phyloP scores from a whole-genome alignment of 2,329 filamentous ascomycete species.

The Fusarium sp. region DNA sequence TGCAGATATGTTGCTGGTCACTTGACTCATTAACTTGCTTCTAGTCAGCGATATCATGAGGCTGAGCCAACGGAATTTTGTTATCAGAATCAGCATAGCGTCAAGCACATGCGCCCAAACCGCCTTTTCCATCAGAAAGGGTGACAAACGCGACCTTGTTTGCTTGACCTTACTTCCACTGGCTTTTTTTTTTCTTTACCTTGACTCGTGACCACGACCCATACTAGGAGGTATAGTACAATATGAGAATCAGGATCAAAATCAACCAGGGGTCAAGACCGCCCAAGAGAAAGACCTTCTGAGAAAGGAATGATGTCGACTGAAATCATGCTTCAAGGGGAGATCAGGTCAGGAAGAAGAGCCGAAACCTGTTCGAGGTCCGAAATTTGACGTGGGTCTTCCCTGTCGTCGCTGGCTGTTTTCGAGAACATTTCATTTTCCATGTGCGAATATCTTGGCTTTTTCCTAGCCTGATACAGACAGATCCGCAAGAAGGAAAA shows the following conservation, averaged over 20 bases:
- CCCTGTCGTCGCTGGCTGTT: constrained; percentile 1
- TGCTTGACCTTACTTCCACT: neutral
- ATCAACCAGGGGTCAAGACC: constrained; percentile 15
- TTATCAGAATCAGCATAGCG: constrained; percentile 23
- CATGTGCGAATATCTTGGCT: constrained; percentile 8
- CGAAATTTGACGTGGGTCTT: constrained; percentile 40
- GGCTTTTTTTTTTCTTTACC: constrained; percentile 4
- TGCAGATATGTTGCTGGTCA: constrained; percentile 29
- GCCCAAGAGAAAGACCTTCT: constrained; percentile 31
- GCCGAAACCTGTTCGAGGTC: constrained; percentile 39
- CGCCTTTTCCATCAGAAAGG: constrained; percentile 14
- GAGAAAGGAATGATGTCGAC: constrained; percentile 34
- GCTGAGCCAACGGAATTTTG: constrained; percentile 16
- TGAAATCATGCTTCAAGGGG: constrained; percentile 25
- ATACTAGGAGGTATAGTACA: constrained; percentile 18
- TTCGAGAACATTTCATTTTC: constrained; percentile 27
- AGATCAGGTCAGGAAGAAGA: constrained; percentile 33
- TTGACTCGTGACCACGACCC: constrained; percentile 35
- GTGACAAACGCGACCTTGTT: constrained; percentile 1
- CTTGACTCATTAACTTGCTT: constrained; percentile 27
- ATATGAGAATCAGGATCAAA: constrained; percentile 17
- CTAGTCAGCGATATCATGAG: constrained; percentile 24
- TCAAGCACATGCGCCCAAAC: constrained; percentile 20
- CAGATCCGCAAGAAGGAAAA: neutral
- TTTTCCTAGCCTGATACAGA: neutral